A percentile compares a stretch with the other conserved stretches of the same genome.
Conservation (phyloP, 495 filamentous ascomycete species). For the Aspergillus panamensis region DNA sequence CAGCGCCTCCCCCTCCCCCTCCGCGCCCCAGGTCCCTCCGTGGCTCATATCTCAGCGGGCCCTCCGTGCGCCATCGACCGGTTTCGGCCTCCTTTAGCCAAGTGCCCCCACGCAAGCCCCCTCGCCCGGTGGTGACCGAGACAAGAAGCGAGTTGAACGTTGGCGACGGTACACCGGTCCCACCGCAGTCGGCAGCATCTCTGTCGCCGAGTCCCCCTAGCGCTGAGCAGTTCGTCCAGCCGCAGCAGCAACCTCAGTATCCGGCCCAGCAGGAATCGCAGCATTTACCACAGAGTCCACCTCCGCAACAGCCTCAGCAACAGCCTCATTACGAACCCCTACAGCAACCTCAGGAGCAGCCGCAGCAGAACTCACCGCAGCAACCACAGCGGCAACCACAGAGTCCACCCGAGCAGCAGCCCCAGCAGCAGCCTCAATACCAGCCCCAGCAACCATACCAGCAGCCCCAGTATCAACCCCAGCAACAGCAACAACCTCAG, state of each 20-base stretch:
- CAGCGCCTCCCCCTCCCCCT: conserved; percentile 7
- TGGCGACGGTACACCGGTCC: background rate
- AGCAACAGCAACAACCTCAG: background rate
- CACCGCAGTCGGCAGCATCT: background rate
- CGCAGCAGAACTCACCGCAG: background rate
- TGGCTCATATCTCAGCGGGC: background rate
- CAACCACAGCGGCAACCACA: background rate
- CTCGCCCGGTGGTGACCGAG: background rate
- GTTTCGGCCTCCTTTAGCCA: background rate
- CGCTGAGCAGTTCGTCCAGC: background rate
- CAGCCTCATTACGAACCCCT: background rate
- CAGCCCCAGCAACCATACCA: background rate
- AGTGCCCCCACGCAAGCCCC: conserved; percentile 8
- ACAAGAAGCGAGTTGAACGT: background rate
- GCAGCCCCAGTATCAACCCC: background rate
- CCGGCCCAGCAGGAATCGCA: background rate
- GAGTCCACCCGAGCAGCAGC: background rate
- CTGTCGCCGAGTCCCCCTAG: background rate
- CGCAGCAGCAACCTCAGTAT: background rate
- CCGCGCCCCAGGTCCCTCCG: background rate
- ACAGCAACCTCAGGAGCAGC: background rate
- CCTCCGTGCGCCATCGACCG: background rate
- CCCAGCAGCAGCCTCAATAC: background rate
- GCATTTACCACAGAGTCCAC: background rate
- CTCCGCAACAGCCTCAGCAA: background rate